Conservation (phyloP, 176 grass and related monocot genomes). For the Leersia perrieri region DNA sequence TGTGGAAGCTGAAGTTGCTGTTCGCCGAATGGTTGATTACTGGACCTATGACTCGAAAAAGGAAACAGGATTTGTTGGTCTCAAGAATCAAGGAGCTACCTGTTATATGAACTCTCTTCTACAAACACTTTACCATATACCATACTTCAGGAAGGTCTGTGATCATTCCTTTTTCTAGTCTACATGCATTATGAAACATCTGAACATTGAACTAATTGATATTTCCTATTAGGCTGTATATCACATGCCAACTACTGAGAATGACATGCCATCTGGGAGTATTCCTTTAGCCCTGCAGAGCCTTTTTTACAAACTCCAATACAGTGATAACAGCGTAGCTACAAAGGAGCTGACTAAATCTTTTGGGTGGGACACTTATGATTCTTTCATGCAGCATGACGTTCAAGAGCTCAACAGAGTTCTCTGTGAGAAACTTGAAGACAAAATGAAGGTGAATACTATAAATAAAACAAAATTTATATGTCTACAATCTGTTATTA, state of each 20-base stretch:
- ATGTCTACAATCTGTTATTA: slow-evolving; percentile 12
- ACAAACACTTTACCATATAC: slow-evolving; percentile 95
- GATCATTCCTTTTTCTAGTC: slow-evolving; percentile 6
- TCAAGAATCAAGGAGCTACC: slow-evolving; percentile 98
- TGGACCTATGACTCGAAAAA: slow-evolving; percentile 99
- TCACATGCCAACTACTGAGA: slow-evolving; percentile 99
- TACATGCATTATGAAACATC: neutral
- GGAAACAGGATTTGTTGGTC: slow-evolving; percentile 95
- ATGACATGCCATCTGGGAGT: slow-evolving; percentile 98
- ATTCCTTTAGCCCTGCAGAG: slow-evolving; percentile 96
- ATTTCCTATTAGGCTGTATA: slow-evolving; percentile 78
- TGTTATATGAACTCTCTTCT: slow-evolving; percentile 99
- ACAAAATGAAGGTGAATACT: slow-evolving; percentile 92
- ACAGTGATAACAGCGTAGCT: slow-evolving; percentile 90
- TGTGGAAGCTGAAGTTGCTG: slow-evolving; percentile 92
- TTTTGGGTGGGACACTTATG: slow-evolving; percentile 99
- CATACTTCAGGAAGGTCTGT: slow-evolving; percentile 95
- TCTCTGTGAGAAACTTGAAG: slow-evolving; percentile 98
- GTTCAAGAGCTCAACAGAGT: slow-evolving; percentile 99
- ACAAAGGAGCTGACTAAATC: slow-evolving; percentile 99
- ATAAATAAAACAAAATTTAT: slow-evolving; percentile 19
- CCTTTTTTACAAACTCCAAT: slow-evolving; percentile 98
- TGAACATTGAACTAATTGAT: slow-evolving; percentile 33
- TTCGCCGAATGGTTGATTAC: slow-evolving; percentile 83
- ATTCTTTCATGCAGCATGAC: slow-evolving; percentile 99